Conservation (phyloP, 768 basidiomycete species). For the Calocybe gangraenosa region DNA sequence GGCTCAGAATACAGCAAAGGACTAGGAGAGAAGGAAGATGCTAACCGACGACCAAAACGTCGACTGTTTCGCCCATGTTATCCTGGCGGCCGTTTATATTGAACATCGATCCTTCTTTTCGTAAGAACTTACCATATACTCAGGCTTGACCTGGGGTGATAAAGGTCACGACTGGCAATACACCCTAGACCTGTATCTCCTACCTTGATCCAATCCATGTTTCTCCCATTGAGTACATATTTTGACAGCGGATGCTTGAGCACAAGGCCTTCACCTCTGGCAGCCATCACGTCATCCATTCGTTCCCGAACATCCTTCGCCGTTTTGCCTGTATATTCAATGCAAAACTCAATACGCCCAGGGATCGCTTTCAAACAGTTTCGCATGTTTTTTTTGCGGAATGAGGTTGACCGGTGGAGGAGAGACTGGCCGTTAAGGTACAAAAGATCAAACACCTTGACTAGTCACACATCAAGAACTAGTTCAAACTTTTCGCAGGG, state of each 20-base stretch:
- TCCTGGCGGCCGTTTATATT: constrained; percentile 45
- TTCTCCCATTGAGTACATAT: constrained; percentile 85
- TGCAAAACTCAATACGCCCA: constrained; percentile 79
- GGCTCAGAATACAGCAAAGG: constrained; percentile 1
- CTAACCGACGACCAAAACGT: constrained; percentile 85
- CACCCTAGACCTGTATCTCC: too few relatives aligned
- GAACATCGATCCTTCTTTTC: background rate
- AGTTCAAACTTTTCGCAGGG: background rate
- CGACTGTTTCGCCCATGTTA: constrained; percentile 89
- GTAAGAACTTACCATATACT: constrained; percentile 66
- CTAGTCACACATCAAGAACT: constrained; percentile 34
- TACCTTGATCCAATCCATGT: constrained; percentile 92
- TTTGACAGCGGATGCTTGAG: constrained; percentile 80
- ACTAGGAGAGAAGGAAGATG: background rate
- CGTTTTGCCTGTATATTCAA: constrained; percentile 69
- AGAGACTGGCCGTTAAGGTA: constrained; percentile 84
- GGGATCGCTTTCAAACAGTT: constrained; percentile 61
- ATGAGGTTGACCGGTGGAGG: constrained; percentile 62
- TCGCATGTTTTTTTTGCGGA: constrained; percentile 76
- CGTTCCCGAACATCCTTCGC: constrained; percentile 75
- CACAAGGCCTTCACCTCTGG: constrained; percentile 89
- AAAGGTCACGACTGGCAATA: background rate
- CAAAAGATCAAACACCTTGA: constrained; percentile 94
- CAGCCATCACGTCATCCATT: constrained; percentile 81
- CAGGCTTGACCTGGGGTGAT: constrained; percentile 64